Base-by-base conservation (phyloP, 2,329 filamentous ascomycete genomes). In the Aspergillus oerlinghausenensis region DNA sequence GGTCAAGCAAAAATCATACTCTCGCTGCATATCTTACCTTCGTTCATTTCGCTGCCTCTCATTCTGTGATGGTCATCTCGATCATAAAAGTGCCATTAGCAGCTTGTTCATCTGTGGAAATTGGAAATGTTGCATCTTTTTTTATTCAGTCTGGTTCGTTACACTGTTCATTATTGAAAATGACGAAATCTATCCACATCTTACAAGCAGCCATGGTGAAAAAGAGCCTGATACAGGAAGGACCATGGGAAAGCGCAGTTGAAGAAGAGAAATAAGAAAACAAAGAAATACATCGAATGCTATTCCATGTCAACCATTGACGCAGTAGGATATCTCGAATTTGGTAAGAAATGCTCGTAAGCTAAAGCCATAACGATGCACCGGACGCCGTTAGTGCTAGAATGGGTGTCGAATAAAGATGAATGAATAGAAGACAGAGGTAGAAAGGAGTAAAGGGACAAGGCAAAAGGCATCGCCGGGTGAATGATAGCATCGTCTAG, bases 401-500 rank as follows among this genome's bases (percentile, higher is more conserved):
- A 26, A 19, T 21, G n/a, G 40, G 9, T 21, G 40, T 19, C 19
- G 55, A 57, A 45, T 49, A 42, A 42, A 54, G 40, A 48, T 50
- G 25, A 48, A 48, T 38, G 11, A 51, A 40, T 26, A 21, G 14
- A 55, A 53, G 49, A 49, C 56, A 43, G n/a, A 45, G 40, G 52
- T 29, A 49, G 26, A 55, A 48, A 26, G 14, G 50, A 38, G 28
- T 29, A 19, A 21, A 21, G 28, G 38, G 4, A 11, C 7, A 19
- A 21, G 10, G 21, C 14, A 19, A 21, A 32, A 42, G 38, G 23
- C 19, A 11, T 25, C 42, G 50, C 26, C 14, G 32, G 32, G 14
- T 7, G 32, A 7, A 32, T 17, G 6, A 7, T 38, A 17, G 54
- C 60, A 51, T 49, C 43, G 17, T 50, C 68, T 59, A 75, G 32